Evolutionary conservation across 805 yeast genomes (phyloP).

Genomic region (Starmerella apis): DNA sequence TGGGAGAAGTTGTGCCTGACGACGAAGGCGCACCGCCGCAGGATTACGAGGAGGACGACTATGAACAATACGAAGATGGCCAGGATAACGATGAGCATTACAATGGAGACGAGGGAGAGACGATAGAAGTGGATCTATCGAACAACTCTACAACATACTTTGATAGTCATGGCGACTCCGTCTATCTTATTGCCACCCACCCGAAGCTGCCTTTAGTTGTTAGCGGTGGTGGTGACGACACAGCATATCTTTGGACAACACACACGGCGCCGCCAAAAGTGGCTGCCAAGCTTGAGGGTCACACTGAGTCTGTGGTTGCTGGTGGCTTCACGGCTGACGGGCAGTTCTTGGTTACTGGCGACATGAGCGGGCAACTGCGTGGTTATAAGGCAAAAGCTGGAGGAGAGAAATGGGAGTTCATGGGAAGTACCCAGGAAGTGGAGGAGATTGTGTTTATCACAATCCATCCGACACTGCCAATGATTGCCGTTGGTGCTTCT

Average conservation of each 20-base stretch:
- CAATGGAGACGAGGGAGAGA: slow-evolving; percentile 37
- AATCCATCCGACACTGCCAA: slow-evolving; percentile 61
- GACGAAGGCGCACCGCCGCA: slow-evolving; percentile 31
- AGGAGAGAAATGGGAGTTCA: slow-evolving; percentile 72
- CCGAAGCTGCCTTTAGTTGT: slow-evolving; percentile 73
- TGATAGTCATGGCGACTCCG: slow-evolving; percentile 80
- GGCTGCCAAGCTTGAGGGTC: slow-evolving; percentile 67
- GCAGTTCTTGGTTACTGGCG: slow-evolving; percentile 71
- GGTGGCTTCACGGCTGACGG: slow-evolving; percentile 83
- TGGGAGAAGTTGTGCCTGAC: slow-evolving; percentile 28
- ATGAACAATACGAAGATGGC: slow-evolving; percentile 30
- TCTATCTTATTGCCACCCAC: slow-evolving; percentile 71
- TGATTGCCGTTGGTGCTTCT: slow-evolving; percentile 82
- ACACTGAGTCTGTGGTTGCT: slow-evolving; percentile 76
- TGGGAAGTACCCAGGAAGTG: slow-evolving; percentile 68
- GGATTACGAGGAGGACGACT: slow-evolving; percentile 28
- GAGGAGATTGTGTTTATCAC: slow-evolving; percentile 81
- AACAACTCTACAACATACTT: slow-evolving; percentile 85
- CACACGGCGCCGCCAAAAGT: slow-evolving; percentile 63
- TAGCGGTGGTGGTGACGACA: slow-evolving; percentile 93
- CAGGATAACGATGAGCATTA: slow-evolving; percentile 12
- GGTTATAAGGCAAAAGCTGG: slow-evolving; percentile 61
- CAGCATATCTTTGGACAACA: slow-evolving; percentile 85
- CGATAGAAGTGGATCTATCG: slow-evolving; percentile 70
- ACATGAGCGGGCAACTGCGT: slow-evolving; percentile 82